These are phyloP conservation scores for Apiotrichum sp. DNA, from an alignment of 1,284 basidiomycete genomes.

Conservation along the genomic window DNA sequence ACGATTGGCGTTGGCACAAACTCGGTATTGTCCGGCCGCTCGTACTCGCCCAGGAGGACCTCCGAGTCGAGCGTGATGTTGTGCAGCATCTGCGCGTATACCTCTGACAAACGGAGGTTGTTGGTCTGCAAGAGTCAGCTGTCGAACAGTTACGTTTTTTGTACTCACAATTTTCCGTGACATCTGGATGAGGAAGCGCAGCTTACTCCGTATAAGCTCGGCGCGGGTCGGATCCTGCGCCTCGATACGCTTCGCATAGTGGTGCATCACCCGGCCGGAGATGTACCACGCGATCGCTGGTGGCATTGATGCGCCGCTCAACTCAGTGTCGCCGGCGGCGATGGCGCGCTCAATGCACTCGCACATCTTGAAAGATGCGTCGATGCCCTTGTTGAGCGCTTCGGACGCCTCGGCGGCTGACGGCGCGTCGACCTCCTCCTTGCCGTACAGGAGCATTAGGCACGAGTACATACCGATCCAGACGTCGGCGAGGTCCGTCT, in stretches of 20 bases:
- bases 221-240: slow-evolving; percentile 6
- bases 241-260: slow-evolving; percentile 13
- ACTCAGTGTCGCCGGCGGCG: slow-evolving; percentile 19
- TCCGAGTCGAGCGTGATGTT: slow-evolving; percentile 17
- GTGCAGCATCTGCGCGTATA: slow-evolving; percentile 16
- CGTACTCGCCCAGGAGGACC: slow-evolving; percentile 20
- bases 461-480: slow-evolving; percentile 25
- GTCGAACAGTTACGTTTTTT: not conserved
- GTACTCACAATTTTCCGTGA: slow-evolving; percentile 8
- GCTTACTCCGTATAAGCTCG: slow-evolving; percentile 1
- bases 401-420: slow-evolving; percentile 12
- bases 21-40: slow-evolving; percentile 17
- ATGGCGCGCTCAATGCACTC: slow-evolving; percentile 19
- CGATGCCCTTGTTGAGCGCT: slow-evolving; percentile 21
- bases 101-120: slow-evolving; percentile 12
- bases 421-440: slow-evolving; percentile 25
- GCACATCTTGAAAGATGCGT: slow-evolving; percentile 19
- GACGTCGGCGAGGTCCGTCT: slow-evolving; percentile 14
- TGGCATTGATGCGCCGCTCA: slow-evolving; percentile 19
- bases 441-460: slow-evolving; percentile 20
- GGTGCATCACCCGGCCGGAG: slow-evolving; percentile 11
- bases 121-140: not conserved
- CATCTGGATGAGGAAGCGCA: slow-evolving; percentile 7
- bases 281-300: slow-evolving; percentile 12
- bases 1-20: not conserved